Base-by-base conservation (phyloP, 768 basidiomycete species). In the Thelephora aurantiotincta region DNA sequence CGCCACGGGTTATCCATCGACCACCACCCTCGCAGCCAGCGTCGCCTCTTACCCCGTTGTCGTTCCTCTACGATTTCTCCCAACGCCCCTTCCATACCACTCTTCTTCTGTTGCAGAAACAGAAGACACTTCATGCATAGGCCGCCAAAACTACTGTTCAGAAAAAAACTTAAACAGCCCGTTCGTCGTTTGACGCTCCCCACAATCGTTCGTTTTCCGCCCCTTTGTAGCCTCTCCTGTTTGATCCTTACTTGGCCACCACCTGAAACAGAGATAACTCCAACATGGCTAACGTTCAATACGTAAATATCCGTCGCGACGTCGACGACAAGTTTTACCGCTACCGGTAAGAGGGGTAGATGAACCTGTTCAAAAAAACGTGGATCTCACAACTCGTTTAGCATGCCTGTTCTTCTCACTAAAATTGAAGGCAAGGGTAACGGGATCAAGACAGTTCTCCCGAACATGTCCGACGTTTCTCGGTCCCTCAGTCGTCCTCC, bases 361-460 rank as follows among this genome's bases (percentile, higher is more conserved):
- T 6, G 5, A 22, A 33, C 19, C 9, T 22, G 19, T 20, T 5
- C 5, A 7, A 46, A 18, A n/a, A 14, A 16, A 43, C 19, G 30
- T 33, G 13, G 26, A 9, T 30, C 26, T 30, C 26, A 30, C 6
- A 36, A 18, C 33, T 33, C 23, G 12, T 38, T n/a, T 22, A 93
- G 90, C 54, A 99, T 99, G 96, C 96, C 96, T 48, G 63, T 92
- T 50, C 77, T 99, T 52, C 74, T 78, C 53, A 94, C 86, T 53
- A 98, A 98, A 72, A 92, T 98, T 33, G 96, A 99, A 69, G 96
- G 96, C 58, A 93, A 92, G 66, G 96, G 96, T 51, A 99, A 99
- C 63, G 96, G 96, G 58, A 98, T 99, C 69, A 99, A 99, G 72
- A 99, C 96, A 42, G 93, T 99, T 60, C 69, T 97, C 47, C 93